Evolutionary conservation across 352 stramenopile species (phyloP).

Genomic region (Chrysophaeum taylorii): DNA sequence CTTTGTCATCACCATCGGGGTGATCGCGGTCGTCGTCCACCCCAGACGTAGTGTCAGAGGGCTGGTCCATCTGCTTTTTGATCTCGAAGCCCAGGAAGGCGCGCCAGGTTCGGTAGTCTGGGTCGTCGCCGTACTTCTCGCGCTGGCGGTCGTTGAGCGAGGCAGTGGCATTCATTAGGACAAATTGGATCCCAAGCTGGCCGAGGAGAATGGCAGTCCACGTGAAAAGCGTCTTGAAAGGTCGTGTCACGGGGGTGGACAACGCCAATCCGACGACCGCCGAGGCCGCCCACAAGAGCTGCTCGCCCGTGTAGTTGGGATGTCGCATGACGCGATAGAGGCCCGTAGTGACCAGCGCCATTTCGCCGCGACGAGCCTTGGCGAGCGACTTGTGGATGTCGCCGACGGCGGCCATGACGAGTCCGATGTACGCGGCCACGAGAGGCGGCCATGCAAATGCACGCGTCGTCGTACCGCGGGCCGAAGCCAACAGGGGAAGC

Average conservation of each 20-base stretch:
- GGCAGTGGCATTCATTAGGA: neutral
- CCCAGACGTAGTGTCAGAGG: no score
- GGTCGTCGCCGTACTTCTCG: neutral
- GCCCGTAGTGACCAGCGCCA: neutral
- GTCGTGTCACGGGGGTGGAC: neutral
- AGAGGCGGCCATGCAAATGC: neutral
- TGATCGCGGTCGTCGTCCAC: no score
- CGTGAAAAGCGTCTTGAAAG: neutral
- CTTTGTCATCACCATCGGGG: no score
- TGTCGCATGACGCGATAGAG: neutral
- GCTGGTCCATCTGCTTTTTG: neutral
- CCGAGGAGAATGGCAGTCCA: neutral
- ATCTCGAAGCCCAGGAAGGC: neutral
- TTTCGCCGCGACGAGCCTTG: neutral
- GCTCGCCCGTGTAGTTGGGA: conserved; percentile 9
- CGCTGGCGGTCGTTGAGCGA: neutral
- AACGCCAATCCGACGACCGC: neutral
- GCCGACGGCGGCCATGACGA: neutral
- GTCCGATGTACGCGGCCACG: neutral
- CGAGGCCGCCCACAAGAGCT: neutral
- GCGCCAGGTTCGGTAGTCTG: neutral
- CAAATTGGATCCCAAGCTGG: neutral
- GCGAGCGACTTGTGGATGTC: neutral
- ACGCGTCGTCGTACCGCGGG: neutral
- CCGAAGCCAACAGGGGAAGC: neutral